Evolutionary conservation across 768 basidiomycete genomes (phyloP), one percentile per base, ranked within the genome.

Genomic region (Podaxis pistillaris): DNA sequence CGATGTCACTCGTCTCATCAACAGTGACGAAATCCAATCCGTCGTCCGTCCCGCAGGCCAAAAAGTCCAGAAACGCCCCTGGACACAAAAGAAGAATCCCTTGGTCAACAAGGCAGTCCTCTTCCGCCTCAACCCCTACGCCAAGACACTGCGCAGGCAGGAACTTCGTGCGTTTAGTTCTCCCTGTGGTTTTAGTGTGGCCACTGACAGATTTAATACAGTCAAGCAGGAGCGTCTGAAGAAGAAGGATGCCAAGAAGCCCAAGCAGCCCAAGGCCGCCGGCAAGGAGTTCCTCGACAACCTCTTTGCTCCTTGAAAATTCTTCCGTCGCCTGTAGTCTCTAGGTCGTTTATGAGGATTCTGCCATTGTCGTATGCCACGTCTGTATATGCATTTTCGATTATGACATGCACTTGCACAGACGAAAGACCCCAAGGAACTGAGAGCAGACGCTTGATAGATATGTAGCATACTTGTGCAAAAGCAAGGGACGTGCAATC

Each of bases 11-110:
- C 91, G 96, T 67, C 81, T 98, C 73, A 99, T 98, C 85, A 96
- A 98, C 87, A 94, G 92, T 75, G 88, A 91, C 65, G 97, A 98
- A 81, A 97, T 99, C 75, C 97, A 99, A 78, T 90, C 96, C 50
- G 90, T 97, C 72, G 86, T 97, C 70, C 94, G 96, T 71, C 91
- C 91, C 59, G 94, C 93, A 63, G 90, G 91, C 69, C 81, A 87
- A 66, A 91, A 93, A 78, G 73, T 79, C 65, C 89, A 90, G 79
- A 97, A 96, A 80, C 90, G 96, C 72, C 94, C 95, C 64, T 95
- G 92, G 93, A 93, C 94, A 66, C 96, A 98, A 82, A 95, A 95
- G 91, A 98, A 98, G 90, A 98, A 97, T 84, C 94, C 96, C 58
- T 86, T 97, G 71, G 76, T 86, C 79, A 97, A 97, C 89, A 95